Evolutionary conservation across 768 basidiomycete genomes (phyloP), one percentile per base, ranked within the genome.

Genomic region (Serpula lacrymans): DNA sequence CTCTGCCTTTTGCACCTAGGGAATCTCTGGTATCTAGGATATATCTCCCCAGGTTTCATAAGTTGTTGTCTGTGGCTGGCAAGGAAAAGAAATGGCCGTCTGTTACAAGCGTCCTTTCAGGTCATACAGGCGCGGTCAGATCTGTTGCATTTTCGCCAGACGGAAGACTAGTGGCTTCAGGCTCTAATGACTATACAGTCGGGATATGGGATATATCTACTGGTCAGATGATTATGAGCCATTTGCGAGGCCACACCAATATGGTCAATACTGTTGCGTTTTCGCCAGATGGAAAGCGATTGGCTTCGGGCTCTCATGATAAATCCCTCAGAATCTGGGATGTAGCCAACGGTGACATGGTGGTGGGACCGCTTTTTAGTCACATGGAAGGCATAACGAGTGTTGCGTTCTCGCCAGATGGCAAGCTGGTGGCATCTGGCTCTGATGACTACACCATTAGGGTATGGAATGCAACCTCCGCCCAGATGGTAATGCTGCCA

Each of bases 21-120:
- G 34, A 43, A 60, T 69, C 14, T 48, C 54, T 26, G 55, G 59
- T 51, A 51, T n/a, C n/a, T n/a, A n/a, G n/a, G n/a, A n/a, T n/a
- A n/a, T n/a, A n/a, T n/a, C n/a, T n/a, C n/a, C n/a, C n/a, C n/a
- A n/a, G n/a, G n/a, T n/a, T n/a, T n/a, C n/a, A n/a, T n/a, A n/a
- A n/a, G n/a, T n/a, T n/a, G n/a, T n/a, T n/a, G n/a, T n/a, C n/a
- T n/a, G n/a, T 20, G 8, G 9, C 31, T 17, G 41, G 22, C 12
- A 31, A 24, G 16, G 24, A 18, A 14, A 1, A 10, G 16, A 17
- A 37, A 3, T 38, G 41, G 41, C 41, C 25, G 13, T 10, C 17
- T 13, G 4, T 11, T 9, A 18, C 36, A 16, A 18, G 21, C 12
- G 14, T 16, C 12, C 23, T 39, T 8, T 12, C 16, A 2, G 38